phyloP scores from a whole-genome alignment of 768 basidiomycete genomes.

The Lactarius hatsudake region DNA sequence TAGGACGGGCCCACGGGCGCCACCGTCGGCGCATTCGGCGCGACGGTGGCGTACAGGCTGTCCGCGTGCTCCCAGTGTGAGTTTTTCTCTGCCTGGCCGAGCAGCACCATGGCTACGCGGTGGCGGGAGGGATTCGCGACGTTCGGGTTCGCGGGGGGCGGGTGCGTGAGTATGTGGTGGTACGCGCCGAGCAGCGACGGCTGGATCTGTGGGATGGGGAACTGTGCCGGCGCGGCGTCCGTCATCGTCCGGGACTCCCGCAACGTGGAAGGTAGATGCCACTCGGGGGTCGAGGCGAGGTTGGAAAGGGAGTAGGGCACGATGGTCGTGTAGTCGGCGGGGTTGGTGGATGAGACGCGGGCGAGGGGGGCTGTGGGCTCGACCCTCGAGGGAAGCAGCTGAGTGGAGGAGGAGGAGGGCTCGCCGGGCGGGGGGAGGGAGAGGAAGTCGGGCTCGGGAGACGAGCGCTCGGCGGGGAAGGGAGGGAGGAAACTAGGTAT shows the following conservation, averaged over 20 bases:
- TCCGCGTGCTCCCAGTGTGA: conserved; percentile 64
- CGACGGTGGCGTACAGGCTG: conserved; percentile 57
- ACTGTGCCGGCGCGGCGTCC: conserved; percentile 31
- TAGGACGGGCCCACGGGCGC: conserved; percentile 64
- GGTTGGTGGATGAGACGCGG: conserved; percentile 41
- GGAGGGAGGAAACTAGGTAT: conserved; percentile 68
- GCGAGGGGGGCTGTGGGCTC: conserved; percentile 39
- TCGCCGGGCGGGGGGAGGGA: conserved; percentile 38
- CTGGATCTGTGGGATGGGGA: conserved; percentile 55
- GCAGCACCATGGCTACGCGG: conserved; percentile 70
- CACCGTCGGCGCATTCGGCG: conserved; percentile 60
- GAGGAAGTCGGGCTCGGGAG: conserved; percentile 35
- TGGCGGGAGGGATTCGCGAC: conserved; percentile 62
- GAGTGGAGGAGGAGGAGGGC: conserved; percentile 36
- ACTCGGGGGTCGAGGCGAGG: conserved; percentile 59
- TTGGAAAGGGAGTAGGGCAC: conserved; percentile 75
- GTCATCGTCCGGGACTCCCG: conserved; percentile 19
- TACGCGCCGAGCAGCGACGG: conserved; percentile 66
- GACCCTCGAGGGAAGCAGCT: conserved; percentile 37
- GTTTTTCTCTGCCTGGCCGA: conserved; percentile 52
- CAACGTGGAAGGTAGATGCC: conserved; percentile 55
- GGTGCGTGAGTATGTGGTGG: conserved; percentile 75
- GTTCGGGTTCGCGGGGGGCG: conserved; percentile 47
- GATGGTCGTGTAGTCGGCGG: conserved; percentile 68
- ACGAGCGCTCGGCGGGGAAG: conserved; percentile 46